These are phyloP conservation scores for Hyphodiscus hymeniophilus DNA, from an alignment of 495 filamentous ascomycete species.

Conservation along the genomic window DNA sequence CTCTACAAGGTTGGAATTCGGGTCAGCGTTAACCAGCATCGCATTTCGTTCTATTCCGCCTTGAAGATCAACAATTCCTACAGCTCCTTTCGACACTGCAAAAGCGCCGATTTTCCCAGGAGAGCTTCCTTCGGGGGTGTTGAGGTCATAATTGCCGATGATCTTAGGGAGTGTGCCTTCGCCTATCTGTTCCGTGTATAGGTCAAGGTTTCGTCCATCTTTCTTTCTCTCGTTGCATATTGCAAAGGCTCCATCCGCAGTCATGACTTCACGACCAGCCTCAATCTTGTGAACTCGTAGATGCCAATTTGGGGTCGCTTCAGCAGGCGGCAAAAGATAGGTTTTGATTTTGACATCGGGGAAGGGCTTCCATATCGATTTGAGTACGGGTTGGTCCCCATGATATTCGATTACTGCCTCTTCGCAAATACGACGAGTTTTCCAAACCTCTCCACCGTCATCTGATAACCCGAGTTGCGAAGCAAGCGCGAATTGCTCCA, in stretches of 20 bases:
- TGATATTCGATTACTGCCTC: slow-evolving; percentile 38
- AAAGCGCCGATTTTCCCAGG: slow-evolving; percentile 45
- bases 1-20: slow-evolving; percentile 68
- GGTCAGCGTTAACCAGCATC: slow-evolving; percentile 61
- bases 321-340: slow-evolving; percentile 51
- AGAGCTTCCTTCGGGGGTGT: slow-evolving; percentile 48
- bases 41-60: slow-evolving; percentile 27
- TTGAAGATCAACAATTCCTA: slow-evolving; percentile 58
- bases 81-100: slow-evolving; percentile 58
- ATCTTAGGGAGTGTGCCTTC: slow-evolving; percentile 43
- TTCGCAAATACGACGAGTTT: slow-evolving; percentile 46
- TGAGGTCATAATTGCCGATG: slow-evolving; percentile 48
- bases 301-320: slow-evolving; percentile 55
- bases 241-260: slow-evolving; percentile 62
- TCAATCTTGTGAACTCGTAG: slow-evolving; percentile 53
- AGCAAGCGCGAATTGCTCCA: slow-evolving; percentile 69
- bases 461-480: slow-evolving; percentile 68
- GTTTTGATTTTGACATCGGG: slow-evolving; percentile 55
- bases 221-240: slow-evolving; percentile 52
- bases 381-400: slow-evolving; percentile 46
- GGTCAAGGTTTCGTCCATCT: slow-evolving; percentile 50
- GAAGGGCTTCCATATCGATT: slow-evolving; percentile 61
- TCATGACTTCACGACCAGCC: slow-evolving; percentile 50
- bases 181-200: slow-evolving; percentile 32
- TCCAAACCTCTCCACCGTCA: slow-evolving; percentile 73